Base-by-base conservation (phyloP, 2,329 filamentous ascomycete species). In the Monilinia polystroma region DNA sequence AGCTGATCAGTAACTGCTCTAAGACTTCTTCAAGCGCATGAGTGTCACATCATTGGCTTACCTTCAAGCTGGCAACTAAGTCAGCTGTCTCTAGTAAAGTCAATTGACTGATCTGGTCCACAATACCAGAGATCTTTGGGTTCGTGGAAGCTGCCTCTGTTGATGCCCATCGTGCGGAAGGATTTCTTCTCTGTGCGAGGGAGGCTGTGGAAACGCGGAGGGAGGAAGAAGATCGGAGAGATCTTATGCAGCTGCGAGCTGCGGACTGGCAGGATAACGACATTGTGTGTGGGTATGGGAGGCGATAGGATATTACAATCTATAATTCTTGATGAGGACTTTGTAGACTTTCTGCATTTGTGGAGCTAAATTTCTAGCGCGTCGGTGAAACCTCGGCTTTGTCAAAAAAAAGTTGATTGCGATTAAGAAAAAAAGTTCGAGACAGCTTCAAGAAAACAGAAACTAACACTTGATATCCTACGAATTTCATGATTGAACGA, bases 31-130 rank as follows among this genome's bases (percentile, higher is more conserved):
- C 26, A 23, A 47, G 23, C 35, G 41, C 51, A 60, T n/a, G 11
- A 4, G 43, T 23, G n/a, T 16, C 12, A 14, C 12, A n/a, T 16
- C 12, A 64, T 35, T 66, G 35, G 41, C 76, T 64, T 81, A 98
- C 95, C 91, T 99, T 99, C 78, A 99, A 84, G 80, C 88, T 92
- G 65, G 93, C 88, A 65, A 99, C 95, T 68, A 99, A 84, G 78
- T 98, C 95, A 67, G 96, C 94, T 51, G 95, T 99, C 86, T 99
- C 96, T 75, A 99, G 83, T 68, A 99, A 85, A 55, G 93, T 99
- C 86, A 99, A 90, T 86, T 95, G 89, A 81, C 94, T 96, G 80
- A 99, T 99, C 81, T 99, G 93, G 79, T 99, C 93, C 76, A 99
- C 95, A 77, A 99, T 99, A 68, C 86, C 87, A 74, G 89, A 81